Percentiles rank a stretch among this genome's conserved stretches.
Evolutionary conservation across 371 early-diverging fungal genomes (phyloP).

Genomic region (Zychaea mexicana): DNA sequence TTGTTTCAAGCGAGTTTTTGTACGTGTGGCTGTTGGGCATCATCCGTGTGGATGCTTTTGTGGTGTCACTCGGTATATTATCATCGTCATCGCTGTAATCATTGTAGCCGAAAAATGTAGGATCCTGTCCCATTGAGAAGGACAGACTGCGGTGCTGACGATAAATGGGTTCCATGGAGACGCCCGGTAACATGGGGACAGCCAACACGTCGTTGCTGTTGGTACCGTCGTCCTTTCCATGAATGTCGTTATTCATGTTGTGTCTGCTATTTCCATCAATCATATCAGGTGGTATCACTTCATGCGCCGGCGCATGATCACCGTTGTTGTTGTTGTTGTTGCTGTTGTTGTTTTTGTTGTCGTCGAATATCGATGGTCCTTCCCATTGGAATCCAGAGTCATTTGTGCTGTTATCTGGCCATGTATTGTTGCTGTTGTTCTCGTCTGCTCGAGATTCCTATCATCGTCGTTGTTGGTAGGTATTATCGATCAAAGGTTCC

Average conservation of each 20-base stretch:
- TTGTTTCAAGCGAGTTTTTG: conserved; percentile 20
- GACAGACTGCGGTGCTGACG: conserved; percentile 53
- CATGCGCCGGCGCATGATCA: conserved; percentile 1
- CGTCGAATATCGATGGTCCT: conserved; percentile 34
- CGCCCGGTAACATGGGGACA: conserved; percentile 49
- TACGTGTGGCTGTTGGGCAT: neutral
- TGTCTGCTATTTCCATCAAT: neutral
- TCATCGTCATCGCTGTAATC: conserved; percentile 30
- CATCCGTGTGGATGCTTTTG: neutral
- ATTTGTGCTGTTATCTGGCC: neutral
- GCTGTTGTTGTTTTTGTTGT: conserved; percentile 11
- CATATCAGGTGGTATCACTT: neutral
- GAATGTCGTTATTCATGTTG: too few species aligned
- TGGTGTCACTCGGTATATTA: too few species aligned
- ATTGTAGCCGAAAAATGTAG: conserved; percentile 45
- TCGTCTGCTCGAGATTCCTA: neutral
- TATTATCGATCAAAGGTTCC: too few species aligned
- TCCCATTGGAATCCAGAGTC: conserved; percentile 6
- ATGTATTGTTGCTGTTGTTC: neutral
- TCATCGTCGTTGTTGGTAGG: too few species aligned
- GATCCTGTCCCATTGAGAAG: conserved; percentile 53
- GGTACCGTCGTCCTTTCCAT: neutral
- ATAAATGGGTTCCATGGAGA: conserved; percentile 42
- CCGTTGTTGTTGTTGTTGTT: conserved; percentile 12
- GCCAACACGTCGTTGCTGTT: conserved; percentile 22